Evolutionary conservation across 2,329 filamentous ascomycete genomes (phyloP).

Genomic region (Hortaea sp.): DNA sequence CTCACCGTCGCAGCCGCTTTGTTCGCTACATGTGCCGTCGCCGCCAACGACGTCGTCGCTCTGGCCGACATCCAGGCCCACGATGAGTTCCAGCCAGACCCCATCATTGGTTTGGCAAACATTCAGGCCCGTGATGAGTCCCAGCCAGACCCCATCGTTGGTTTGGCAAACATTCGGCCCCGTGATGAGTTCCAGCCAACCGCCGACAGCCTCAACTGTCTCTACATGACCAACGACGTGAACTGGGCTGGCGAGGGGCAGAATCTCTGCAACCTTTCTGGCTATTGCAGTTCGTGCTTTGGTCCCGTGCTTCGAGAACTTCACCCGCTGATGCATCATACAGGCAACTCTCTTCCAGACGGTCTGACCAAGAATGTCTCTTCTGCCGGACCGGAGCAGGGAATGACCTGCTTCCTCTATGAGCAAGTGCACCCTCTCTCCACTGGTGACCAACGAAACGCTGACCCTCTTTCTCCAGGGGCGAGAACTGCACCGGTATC

Average conservation of each 20-base stretch:
- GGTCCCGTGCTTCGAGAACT: neutral
- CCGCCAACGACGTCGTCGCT: neutral
- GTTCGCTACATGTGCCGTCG: neutral
- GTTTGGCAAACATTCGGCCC: neutral
- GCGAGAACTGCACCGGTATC: conserved; percentile 5
- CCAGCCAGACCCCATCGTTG: neutral
- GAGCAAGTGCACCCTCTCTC: neutral
- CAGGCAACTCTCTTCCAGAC: conserved; percentile 3
- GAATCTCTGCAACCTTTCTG: conserved; percentile 7
- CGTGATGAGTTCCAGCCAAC: conserved; percentile 1
- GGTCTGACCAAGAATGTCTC: conserved; percentile 7
- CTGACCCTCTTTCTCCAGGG: neutral
- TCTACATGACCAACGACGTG: conserved; percentile 8
- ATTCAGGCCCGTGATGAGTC: no score
- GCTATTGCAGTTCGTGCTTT: conserved; percentile 5
- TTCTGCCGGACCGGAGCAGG: conserved; percentile 10
- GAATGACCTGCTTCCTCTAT: conserved; percentile 10
- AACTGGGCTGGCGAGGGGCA: conserved; percentile 8
- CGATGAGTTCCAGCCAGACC: conserved; percentile 1
- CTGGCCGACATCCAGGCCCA: neutral
- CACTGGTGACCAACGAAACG: no score
- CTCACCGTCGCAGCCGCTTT: no score
- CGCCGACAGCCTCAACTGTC: neutral
- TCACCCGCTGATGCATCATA: neutral
- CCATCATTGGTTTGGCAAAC: neutral